phyloP scores from a whole-genome alignment of 257 asterid species.

The Salvia rosmarinus region DNA sequence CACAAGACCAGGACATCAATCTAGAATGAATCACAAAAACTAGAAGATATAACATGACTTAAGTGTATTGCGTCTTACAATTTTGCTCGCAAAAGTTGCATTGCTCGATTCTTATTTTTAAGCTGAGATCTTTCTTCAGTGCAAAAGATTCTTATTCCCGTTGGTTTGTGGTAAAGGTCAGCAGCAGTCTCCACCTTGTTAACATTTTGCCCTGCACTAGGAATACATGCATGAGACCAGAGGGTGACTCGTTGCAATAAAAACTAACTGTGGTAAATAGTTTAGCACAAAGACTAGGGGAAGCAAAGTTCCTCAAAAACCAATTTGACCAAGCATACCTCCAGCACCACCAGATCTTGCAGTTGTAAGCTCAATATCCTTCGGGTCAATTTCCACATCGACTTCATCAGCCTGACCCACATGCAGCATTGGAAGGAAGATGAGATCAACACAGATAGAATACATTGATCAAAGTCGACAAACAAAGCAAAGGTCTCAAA shows the following conservation, averaged over 20 bases:
- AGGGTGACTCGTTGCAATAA: slow-evolving; percentile 15
- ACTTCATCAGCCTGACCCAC: slow-evolving; percentile 92
- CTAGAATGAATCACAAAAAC: slow-evolving; percentile 28
- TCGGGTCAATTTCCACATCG: slow-evolving; percentile 95
- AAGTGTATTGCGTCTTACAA: slow-evolving; percentile 53
- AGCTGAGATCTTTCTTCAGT: slow-evolving; percentile 97
- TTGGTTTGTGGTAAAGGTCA: slow-evolving; percentile 97
- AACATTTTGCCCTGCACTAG: slow-evolving; percentile 92
- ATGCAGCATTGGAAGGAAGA: slow-evolving; percentile 25
- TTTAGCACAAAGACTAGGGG: neutral
- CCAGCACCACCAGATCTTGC: slow-evolving; percentile 99
- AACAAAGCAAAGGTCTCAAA: slow-evolving; percentile 25
- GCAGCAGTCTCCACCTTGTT: slow-evolving; percentile 99
- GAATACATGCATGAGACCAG: slow-evolving; percentile 34
- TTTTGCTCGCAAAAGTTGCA: slow-evolving; percentile 89
- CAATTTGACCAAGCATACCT: slow-evolving; percentile 53
- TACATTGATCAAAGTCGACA: slow-evolving; percentile 10
- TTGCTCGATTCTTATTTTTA: slow-evolving; percentile 82
- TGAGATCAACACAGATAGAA: slow-evolving; percentile 26
- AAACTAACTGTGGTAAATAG: slow-evolving; percentile 1
- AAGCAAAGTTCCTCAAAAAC: slow-evolving; percentile 13
- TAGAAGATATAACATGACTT: slow-evolving; percentile 6
- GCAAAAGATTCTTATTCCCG: slow-evolving; percentile 96
- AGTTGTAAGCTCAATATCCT: slow-evolving; percentile 95
- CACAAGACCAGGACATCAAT: slow-evolving; percentile 9